phyloP scores from a whole-genome alignment of 495 filamentous ascomycete genomes.

The Eremomyces bilateralis region DNA sequence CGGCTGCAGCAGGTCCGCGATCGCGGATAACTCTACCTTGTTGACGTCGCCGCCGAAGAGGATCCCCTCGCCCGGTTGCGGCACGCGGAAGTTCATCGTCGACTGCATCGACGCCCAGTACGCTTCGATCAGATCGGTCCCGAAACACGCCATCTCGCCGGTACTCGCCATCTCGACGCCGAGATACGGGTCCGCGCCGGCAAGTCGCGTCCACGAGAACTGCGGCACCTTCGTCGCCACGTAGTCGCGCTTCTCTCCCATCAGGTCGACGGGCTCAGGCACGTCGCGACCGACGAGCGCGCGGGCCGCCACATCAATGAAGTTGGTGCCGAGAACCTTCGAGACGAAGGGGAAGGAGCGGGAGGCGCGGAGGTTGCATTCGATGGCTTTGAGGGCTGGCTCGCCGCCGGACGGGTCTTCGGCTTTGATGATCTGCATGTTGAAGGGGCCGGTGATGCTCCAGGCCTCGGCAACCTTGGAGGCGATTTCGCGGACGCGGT shows the following conservation, averaged over 20 bases:
- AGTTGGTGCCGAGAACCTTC: constrained; percentile 93
- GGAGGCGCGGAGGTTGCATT: constrained; percentile 94
- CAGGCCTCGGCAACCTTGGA: constrained; percentile 92
- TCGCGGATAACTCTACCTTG: constrained; percentile 40
- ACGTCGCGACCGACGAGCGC: constrained; percentile 74
- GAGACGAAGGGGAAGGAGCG: constrained; percentile 94
- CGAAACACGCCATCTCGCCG: constrained; percentile 96
- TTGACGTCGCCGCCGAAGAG: constrained; percentile 71
- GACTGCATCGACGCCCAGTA: constrained; percentile 95
- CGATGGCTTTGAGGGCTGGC: constrained; percentile 77
- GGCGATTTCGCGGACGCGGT: constrained; percentile 80
- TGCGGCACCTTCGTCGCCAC: constrained; percentile 93
- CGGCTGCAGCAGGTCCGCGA: constrained; percentile 68
- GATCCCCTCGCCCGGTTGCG: constrained; percentile 79
- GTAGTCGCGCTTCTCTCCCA: constrained; percentile 74
- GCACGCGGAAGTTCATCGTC: constrained; percentile 97
- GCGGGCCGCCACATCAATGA: constrained; percentile 90
- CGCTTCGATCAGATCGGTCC: constrained; percentile 81
- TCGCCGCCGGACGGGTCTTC: constrained; percentile 42
- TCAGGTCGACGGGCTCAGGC: constrained; percentile 70
- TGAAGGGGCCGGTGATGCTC: constrained; percentile 94
- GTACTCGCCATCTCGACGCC: constrained; percentile 96
- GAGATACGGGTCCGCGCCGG: constrained; percentile 90
- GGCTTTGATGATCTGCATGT: constrained; percentile 99
- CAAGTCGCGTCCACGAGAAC: constrained; percentile 97